Conservation (phyloP, 805 yeast species). For the Starmerella sirachaensis region DNA sequence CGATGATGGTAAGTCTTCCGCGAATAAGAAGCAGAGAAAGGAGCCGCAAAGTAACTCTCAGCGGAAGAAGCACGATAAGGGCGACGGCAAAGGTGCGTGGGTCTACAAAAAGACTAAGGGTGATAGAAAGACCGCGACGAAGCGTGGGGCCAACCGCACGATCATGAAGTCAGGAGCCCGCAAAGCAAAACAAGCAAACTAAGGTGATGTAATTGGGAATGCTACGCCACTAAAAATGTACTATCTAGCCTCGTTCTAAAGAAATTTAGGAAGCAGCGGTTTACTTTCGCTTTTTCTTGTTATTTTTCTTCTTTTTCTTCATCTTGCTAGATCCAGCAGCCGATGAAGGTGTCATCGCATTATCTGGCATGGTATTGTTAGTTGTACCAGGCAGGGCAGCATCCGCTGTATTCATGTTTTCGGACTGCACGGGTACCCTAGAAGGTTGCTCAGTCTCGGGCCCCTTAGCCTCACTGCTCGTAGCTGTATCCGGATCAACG, state of each 20-base stretch:
- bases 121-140: slow-evolving; percentile 38
- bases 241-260: too few relatives aligned
- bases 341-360: too few relatives aligned
- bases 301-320: slow-evolving; percentile 15
- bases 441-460: too few relatives aligned
- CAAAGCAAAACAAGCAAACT: slow-evolving; percentile 6
- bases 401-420: too few relatives aligned
- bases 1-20: slow-evolving; percentile 35
- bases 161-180: slow-evolving; percentile 20
- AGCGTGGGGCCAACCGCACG: slow-evolving; percentile 21
- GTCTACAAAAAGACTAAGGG: slow-evolving; percentile 67
- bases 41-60: slow-evolving; percentile 40
- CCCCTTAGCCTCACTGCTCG: too few relatives aligned
- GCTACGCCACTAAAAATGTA: background rate
- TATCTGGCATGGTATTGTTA: too few relatives aligned
- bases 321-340: background rate
- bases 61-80: slow-evolving; percentile 52
- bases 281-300: slow-evolving; percentile 13
- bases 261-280: too few relatives aligned
- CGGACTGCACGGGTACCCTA: too few relatives aligned
- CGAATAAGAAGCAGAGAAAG: slow-evolving; percentile 22
- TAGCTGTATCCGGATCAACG: too few relatives aligned
- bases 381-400: too few relatives aligned
- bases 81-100: slow-evolving; percentile 41
- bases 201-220: background rate